phyloP scores from a whole-genome alignment of 176 grass and related monocot species.

The Ampelocalamus luodianensis region DNA sequence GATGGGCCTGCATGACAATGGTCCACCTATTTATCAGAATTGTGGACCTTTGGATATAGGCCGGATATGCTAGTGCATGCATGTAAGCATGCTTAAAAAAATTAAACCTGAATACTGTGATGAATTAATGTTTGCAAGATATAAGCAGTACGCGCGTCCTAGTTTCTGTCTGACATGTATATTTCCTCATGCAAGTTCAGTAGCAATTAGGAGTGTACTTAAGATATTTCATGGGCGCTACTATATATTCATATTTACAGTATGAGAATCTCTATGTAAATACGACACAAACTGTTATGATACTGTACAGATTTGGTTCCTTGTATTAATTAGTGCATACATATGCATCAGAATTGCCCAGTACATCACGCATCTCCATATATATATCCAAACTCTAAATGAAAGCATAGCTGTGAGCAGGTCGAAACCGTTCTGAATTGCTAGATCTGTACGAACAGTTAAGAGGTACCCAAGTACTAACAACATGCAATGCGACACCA shows the following conservation, averaged over 20 bases:
- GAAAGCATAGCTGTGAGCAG: not conserved
- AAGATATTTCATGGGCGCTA: not conserved
- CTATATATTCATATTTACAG: not conserved
- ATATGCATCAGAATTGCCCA: not conserved
- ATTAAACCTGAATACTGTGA: not conserved
- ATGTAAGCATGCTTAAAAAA: not conserved
- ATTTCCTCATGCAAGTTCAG: not conserved
- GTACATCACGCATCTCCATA: not conserved
- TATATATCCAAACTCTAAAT: not conserved
- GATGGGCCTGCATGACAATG: not conserved
- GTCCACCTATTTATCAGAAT: not conserved
- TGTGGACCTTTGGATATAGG: slow-evolving; percentile 10
- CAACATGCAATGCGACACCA: not conserved
- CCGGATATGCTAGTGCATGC: not conserved
- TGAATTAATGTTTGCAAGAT: not conserved
- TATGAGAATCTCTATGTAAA: not conserved
- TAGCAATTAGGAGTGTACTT: not conserved
- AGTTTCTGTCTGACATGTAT: too few species aligned
- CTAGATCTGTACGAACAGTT: not conserved
- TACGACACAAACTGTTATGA: not conserved
- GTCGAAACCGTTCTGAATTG: not conserved
- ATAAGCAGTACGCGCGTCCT: not conserved
- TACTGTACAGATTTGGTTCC: not conserved
- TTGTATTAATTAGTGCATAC: not conserved
- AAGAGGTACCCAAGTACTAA: not conserved